A percentile compares a stretch with the other conserved stretches of the same genome.
Evolutionary conservation across 2,329 filamentous ascomycete species (phyloP).

Genomic region (Penicillium sumatraense): DNA sequence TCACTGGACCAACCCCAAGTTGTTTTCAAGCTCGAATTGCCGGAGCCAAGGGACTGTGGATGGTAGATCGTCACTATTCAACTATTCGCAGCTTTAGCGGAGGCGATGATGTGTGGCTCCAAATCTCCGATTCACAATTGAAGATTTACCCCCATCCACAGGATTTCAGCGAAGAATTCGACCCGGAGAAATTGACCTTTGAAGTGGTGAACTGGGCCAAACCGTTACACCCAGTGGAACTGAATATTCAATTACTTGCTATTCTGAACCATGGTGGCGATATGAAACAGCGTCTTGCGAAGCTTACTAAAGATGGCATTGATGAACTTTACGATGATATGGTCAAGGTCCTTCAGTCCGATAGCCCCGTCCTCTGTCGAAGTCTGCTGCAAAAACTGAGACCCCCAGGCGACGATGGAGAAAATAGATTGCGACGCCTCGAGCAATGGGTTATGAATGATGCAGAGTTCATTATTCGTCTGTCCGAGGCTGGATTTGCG

Average conservation of each 20-base stretch:
- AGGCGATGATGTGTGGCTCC: slow-evolving; percentile 54
- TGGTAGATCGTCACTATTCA: slow-evolving; percentile 51
- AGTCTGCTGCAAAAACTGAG: slow-evolving; percentile 40
- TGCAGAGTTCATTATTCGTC: slow-evolving; percentile 40
- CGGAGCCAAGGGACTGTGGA: slow-evolving; percentile 67
- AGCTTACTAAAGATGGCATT: slow-evolving; percentile 46
- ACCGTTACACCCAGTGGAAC: slow-evolving; percentile 46
- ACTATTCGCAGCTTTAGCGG: slow-evolving; percentile 13
- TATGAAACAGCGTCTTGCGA: slow-evolving; percentile 44
- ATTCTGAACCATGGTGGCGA: slow-evolving; percentile 60
- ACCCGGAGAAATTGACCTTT: slow-evolving; percentile 57
- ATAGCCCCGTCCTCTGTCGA: slow-evolving; percentile 41
- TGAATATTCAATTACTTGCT: slow-evolving; percentile 61
- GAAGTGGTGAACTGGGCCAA: slow-evolving; percentile 58
- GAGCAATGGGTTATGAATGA: slow-evolving; percentile 43
- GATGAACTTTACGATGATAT: slow-evolving; percentile 40
- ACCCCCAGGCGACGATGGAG: slow-evolving; percentile 26
- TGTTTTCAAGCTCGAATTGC: slow-evolving; percentile 62
- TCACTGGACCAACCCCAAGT: slow-evolving; percentile 51
- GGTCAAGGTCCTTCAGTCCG: slow-evolving; percentile 40
- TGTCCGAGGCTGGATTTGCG: slow-evolving; percentile 53
- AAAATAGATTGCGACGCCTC: slow-evolving; percentile 27
- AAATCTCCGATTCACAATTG: slow-evolving; percentile 60
- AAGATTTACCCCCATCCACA: slow-evolving; percentile 57
- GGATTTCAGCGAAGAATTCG: slow-evolving; percentile 36